Base-by-base conservation (phyloP, 768 basidiomycete species). In the Rhodotorula kratochvilovae region DNA sequence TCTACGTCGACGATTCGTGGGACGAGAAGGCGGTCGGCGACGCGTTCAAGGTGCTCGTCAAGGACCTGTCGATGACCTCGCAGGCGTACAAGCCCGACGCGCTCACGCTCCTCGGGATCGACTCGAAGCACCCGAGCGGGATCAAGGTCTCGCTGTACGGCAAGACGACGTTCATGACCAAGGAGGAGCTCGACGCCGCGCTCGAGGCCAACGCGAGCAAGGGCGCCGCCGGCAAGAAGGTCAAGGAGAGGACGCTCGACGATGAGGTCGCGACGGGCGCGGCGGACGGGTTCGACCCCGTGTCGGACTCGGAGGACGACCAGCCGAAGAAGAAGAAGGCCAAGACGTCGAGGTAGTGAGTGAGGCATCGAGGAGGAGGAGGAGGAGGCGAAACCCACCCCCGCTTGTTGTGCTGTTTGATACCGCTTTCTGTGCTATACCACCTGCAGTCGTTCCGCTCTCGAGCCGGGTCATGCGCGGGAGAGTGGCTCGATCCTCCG, bases 1-100 rank as follows among this genome's bases (percentile, higher is more conserved):
- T 77, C 46, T 75, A 77, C 56, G 64, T 61, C 67, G 58, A 71
- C 55, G 70, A 77, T 46, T 67, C 63, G 35, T 77, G 69, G 69
- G 60, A 77, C 62, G 61, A 59, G 57, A 43, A 67, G 10, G 31
- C 16, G 0, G 76, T 75, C 45, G 67, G 45, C 5, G 33, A 61
- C 39, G 72, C 64, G 2, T 71, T 73, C 57, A 53, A 61, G n/a
- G 42, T 55, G 6, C 61, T 75, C 45, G 71, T 72, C 19, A 12
- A 54, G 29, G 72, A 73, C 1, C 56, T 72, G 0, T 3, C 35
- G 27, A 46, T 72, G 27, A 53, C 48, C 3, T 48, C 68, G 21
- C 29, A 15, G 2, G 53, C 76, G 0, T 74, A 68, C 73, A 74
- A 75, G 51, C 55, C 50, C 71, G 76, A 74, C 66, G 68, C 69